Evolutionary conservation across 164 flowering plant genomes (phyloP).

Genomic region (Magnolia changhungtana): DNA sequence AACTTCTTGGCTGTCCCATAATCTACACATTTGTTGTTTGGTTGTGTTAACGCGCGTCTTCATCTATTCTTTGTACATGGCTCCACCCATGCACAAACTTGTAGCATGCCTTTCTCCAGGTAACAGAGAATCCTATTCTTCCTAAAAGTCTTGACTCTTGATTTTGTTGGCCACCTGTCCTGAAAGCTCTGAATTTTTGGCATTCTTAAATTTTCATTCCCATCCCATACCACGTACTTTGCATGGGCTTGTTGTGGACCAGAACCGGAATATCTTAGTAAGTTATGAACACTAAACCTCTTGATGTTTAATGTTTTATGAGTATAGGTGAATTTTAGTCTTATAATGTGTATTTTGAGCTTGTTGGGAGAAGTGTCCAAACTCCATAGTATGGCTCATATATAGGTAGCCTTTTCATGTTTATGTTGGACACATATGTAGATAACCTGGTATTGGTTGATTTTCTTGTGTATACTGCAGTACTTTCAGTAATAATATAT

Average conservation of each 20-base stretch:
- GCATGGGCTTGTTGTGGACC: neutral
- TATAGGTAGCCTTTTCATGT: neutral
- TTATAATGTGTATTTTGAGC: neutral
- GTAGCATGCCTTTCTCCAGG: conserved; percentile 13
- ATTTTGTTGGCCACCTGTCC: neutral
- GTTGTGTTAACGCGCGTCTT: conserved; percentile 6
- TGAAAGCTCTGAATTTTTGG: neutral
- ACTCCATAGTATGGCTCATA: neutral
- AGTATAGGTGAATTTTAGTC: neutral
- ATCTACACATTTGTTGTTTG: conserved; percentile 14
- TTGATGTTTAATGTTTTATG: neutral
- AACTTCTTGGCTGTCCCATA: conserved; percentile 12
- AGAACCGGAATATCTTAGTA: neutral
- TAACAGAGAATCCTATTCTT: conserved; percentile 11
- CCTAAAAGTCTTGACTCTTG: neutral
- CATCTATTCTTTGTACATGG: conserved; percentile 14
- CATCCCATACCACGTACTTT: neutral
- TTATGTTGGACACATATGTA: neutral
- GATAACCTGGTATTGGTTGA: neutral
- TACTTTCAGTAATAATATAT: neutral
- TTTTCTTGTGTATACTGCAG: conserved; percentile 1
- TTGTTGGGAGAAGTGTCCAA: neutral
- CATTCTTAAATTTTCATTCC: neutral
- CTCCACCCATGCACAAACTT: conserved; percentile 14
- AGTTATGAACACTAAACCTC: neutral